Evolutionary conservation across 2,329 filamentous ascomycete genomes (phyloP).

Genomic region (Pseudodiploospora longispora): DNA sequence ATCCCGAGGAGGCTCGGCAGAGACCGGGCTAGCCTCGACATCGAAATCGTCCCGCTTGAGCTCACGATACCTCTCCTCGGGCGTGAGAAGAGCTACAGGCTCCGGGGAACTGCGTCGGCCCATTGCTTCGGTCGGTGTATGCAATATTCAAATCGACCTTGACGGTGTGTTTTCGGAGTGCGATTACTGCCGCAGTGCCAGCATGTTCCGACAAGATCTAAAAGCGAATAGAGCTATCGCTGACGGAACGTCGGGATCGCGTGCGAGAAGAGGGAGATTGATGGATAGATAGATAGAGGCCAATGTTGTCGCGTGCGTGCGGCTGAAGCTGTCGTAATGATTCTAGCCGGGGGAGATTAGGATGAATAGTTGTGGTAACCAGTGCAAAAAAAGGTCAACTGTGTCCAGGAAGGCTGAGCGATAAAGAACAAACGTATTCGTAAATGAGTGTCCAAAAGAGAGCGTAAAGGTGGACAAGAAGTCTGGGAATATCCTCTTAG

Average conservation of each 20-base stretch:
- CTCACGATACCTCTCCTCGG: slow-evolving; percentile 23
- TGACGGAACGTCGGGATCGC: too few relatives aligned
- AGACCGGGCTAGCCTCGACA: slow-evolving; percentile 23
- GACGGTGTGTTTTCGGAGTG: neutral
- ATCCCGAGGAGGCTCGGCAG: slow-evolving; percentile 18
- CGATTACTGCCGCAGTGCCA: too few relatives aligned
- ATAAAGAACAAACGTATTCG: neutral
- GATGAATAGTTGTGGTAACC: too few relatives aligned
- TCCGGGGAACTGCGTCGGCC: slow-evolving; percentile 24
- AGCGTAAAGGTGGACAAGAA: neutral
- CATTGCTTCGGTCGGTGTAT: slow-evolving; percentile 15
- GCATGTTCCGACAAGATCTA: too few relatives aligned
- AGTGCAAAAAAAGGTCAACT: neutral
- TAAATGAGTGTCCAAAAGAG: neutral
- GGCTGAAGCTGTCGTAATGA: too few relatives aligned
- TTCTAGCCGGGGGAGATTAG: neutral
- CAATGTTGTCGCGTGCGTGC: too few relatives aligned
- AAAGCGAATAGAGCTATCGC: too few relatives aligned
- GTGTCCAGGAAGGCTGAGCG: neutral
- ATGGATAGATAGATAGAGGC: too few relatives aligned
- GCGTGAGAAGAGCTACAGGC: slow-evolving; percentile 21
- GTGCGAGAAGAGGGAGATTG: too few relatives aligned
- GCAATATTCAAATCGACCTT: neutral
- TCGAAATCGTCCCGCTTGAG: slow-evolving; percentile 21
- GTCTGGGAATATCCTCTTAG: neutral